Conservation (phyloP, 2,329 filamentous ascomycete genomes). For the Colletotrichum spinosum region DNA sequence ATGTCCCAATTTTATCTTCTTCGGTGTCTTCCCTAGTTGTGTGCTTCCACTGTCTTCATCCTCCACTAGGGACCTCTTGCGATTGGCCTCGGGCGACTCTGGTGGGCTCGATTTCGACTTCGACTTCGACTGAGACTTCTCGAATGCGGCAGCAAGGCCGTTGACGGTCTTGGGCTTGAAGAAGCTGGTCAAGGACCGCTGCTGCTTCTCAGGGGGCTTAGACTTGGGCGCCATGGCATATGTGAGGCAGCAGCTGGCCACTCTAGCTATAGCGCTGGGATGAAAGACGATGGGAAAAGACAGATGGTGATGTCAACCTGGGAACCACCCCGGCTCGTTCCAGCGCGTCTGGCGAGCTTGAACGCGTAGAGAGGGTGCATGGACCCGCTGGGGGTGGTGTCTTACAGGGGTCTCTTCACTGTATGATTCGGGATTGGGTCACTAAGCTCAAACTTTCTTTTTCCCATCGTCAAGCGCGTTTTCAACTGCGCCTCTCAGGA, state of each 20-base stretch:
- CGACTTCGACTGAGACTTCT: constrained; percentile 45
- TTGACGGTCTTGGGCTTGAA: constrained; percentile 74
- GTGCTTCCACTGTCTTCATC: constrained; percentile 58
- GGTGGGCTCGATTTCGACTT: constrained; percentile 45
- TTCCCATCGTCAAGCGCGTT: constrained; percentile 7
- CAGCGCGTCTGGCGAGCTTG: constrained; percentile 29
- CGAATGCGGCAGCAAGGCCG: constrained; percentile 52
- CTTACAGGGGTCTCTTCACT: constrained; percentile 25
- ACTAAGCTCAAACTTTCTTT: constrained; percentile 33
- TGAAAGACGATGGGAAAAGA: not conserved
- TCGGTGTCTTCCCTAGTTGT: constrained; percentile 51
- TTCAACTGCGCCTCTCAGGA: constrained; percentile 7
- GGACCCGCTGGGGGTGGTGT: constrained; percentile 11
- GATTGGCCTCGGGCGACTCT: constrained; percentile 45
- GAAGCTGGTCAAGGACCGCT: constrained; percentile 88
- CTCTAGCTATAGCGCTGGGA: not conserved
- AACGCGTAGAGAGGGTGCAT: constrained; percentile 35
- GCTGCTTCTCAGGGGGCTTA: constrained; percentile 69
- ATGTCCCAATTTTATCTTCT: constrained; percentile 58
- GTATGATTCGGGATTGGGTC: constrained; percentile 16
- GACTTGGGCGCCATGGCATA: constrained; percentile 31
- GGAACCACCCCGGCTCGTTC: constrained; percentile 22
- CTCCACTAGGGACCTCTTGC: constrained; percentile 65
- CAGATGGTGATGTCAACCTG: constrained; percentile 30
- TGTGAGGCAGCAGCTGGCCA: not conserved